Conservation (phyloP, 2,329 filamentous ascomycete species). For the Coniochaeta sp. region DNA sequence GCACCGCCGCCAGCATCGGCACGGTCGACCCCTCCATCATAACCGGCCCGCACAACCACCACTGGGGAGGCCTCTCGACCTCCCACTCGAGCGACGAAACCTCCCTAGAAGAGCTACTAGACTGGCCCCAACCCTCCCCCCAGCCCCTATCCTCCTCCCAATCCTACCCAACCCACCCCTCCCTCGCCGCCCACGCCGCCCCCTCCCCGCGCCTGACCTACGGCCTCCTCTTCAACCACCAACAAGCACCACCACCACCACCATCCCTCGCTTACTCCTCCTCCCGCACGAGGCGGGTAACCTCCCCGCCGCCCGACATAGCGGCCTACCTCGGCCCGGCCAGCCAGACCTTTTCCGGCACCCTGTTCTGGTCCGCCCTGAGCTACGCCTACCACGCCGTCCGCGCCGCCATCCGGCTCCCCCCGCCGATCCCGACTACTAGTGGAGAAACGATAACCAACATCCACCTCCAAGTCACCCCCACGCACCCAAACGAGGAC, state of each 20-base stretch:
- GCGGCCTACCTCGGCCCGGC: not conserved
- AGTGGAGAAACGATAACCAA: not conserved
- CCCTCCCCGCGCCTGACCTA: not conserved
- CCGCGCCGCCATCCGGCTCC: not conserved
- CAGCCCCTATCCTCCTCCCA: not conserved
- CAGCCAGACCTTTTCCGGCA: slow-evolving; percentile 10
- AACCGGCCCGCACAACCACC: not conserved
- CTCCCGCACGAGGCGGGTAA: too few relatives aligned
- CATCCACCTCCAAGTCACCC: not conserved
- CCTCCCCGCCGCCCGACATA: not conserved
- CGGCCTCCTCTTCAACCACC: not conserved
- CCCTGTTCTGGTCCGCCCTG: not conserved
- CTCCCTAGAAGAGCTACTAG: not conserved
- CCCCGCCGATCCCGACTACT: not conserved
- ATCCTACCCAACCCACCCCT: not conserved
- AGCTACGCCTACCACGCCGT: not conserved
- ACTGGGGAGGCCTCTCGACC: too few relatives aligned
- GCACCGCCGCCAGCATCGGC: not conserved
- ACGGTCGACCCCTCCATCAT: not conserved
- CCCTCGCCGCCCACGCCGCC: not conserved
- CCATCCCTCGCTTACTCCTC: too few relatives aligned
- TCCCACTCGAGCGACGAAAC: not conserved
- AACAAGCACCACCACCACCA: not conserved
- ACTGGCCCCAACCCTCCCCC: too few relatives aligned
- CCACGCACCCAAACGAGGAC: not conserved